Base-by-base conservation (phyloP, 2,329 filamentous ascomycete species). In the Sporothrix globosa region DNA sequence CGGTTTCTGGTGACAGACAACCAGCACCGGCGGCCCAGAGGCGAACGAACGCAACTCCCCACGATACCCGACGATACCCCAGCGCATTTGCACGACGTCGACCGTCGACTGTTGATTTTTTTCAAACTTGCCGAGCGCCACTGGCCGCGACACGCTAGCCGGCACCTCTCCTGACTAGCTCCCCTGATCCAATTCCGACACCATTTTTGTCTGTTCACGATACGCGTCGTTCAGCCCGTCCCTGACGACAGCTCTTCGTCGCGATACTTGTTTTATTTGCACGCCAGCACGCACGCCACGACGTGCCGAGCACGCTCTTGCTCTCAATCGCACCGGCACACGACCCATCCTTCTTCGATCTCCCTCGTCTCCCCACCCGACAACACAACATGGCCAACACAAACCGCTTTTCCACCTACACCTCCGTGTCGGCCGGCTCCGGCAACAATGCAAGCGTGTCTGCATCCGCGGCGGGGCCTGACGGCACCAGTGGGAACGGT, bases 351-450 rank as follows among this genome's bases (percentile, higher is more conserved):
- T 14, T 39, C 54, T 6, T 10, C 14, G 11, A 34, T 30, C 10
- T 7, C 11, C 17, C 9, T 24, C 41, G 2, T 34, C 30, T 6
- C 58, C 39, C 44, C 56, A 7, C n/a, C 3, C 74, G 78, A 87
- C 87, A 84, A 9, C 34, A 6, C 34, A 34, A 9, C 34, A 82
- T 84, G 76, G 79, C 81, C 75, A 85, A 82, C 77, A 79, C 82
- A 74, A 87, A 88, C 77, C 83, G 86, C 75, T 82, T 83, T 77
- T 88, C 87, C 72, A 88, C 83, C 76, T 87, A 86, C 81, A 89
- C 86, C 73, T 82, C 81, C 75, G 85, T 81, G 74, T 88, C 83
- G 74, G 79, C 76, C 72, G 84, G 84, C 72, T 83, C 83, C 70
- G 87, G 88, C 65, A 82, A 82, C 76, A 86, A 85, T 74, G 86